These are phyloP conservation scores for Zhuliangozyma blackwelliae DNA, from an alignment of 1,139 yeast species.

Conservation along the genomic window DNA sequence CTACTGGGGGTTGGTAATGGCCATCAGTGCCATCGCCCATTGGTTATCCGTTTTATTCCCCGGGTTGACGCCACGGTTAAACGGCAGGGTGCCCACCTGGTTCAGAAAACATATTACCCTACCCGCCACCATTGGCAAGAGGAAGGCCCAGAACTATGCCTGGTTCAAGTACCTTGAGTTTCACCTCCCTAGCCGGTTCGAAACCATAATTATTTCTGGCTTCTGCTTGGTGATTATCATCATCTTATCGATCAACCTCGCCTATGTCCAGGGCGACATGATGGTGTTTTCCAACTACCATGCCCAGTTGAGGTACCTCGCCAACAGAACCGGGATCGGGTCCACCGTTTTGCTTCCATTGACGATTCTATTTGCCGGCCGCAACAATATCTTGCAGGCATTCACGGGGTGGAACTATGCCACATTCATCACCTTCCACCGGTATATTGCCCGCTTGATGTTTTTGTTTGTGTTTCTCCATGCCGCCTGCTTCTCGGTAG, in stretches of 20 bases:
- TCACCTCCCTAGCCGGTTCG: conserved; percentile 56
- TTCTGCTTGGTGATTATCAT: conserved; percentile 43
- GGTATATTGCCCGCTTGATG: conserved; percentile 46
- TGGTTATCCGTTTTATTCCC: conserved; percentile 32
- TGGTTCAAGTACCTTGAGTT: conserved; percentile 20
- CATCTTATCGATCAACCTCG: conserved; percentile 24
- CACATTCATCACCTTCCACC: conserved; percentile 48
- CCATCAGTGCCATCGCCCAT: conserved; percentile 38
- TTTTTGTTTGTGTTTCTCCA: conserved; percentile 33
- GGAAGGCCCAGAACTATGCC: conserved; percentile 13
- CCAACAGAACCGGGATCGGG: conserved; percentile 51
- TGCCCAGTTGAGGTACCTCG: conserved; percentile 30
- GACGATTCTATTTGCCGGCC: conserved; percentile 49
- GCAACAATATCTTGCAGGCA: conserved; percentile 47
- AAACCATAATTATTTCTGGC: conserved; percentile 39
- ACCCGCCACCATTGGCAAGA: conserved; percentile 34
- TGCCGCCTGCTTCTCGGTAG: conserved; percentile 25
- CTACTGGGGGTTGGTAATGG: conserved; percentile 43
- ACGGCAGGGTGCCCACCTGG: conserved; percentile 26
- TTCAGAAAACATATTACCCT: conserved; percentile 34
- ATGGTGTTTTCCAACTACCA: conserved; percentile 11
- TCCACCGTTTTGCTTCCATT: conserved; percentile 46
- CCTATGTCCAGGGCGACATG: conserved; percentile 16
- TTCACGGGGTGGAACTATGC: conserved; percentile 54
- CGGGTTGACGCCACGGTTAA: conserved; percentile 13